Base-by-base conservation (phyloP, 2,329 filamentous ascomycete genomes). In the Xylariaceae sp. region DNA sequence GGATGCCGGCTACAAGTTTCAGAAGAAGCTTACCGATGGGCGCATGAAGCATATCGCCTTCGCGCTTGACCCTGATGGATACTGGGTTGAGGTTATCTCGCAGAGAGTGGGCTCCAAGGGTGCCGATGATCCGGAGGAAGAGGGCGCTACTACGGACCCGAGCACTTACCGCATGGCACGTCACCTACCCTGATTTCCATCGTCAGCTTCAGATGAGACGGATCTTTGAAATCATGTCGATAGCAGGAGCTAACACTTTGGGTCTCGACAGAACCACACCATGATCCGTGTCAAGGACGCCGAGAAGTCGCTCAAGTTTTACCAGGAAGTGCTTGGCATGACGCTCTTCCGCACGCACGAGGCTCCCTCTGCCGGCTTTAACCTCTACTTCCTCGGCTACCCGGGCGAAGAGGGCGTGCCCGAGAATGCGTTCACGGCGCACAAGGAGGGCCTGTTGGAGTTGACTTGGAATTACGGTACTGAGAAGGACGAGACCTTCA, bases 211-310 rank as follows among this genome's bases (percentile, higher is more conserved):
- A 19, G 39, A 40, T 12, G n/a, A 40, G 35, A 37, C 32, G 32
- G 32, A 34, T 34, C 1, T 8, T 1, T 34, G 32, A 12, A 12
- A 26, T n/a, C 39, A 19, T 19, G 12, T 3, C 29, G 9, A 26
- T 12, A 26, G 6, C 39, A 6, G 39, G n/a, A 6, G 42, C 49
- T 60, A 54, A 62, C 45, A 30, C 5, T 4, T 30, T 3, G 19
- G 19, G 19, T 3, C 6, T 9, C 29, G 6, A 7, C 57, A 87
- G 84, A 91, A 94, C 74, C 89, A 94, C 74, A 91, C 88, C 54
- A 97, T 97, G 94, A 83, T 99, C 64, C 88, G 94, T 32, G 87
- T 97, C 74, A 97, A 96, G 75, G 84, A 89, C 63, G 76, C 79
- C 29, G 80, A 89, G 68, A 84, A 83, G 71, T 88, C 85, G 11